Conservation (phyloP, 805 yeast species). For the Jamesozyma piceae region DNA sequence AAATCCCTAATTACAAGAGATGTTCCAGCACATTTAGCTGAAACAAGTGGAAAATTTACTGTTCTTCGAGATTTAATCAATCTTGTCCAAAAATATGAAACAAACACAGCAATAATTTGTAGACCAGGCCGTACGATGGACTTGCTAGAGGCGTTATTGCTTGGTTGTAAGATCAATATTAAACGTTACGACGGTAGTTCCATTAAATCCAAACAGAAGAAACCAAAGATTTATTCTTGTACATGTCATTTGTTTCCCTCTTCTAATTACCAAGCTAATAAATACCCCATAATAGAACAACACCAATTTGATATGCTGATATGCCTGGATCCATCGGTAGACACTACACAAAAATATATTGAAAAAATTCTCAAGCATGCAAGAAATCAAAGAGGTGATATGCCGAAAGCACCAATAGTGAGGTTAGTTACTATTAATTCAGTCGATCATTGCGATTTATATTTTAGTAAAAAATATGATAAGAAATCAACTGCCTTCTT, state of each 20-base stretch:
- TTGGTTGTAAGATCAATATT: conserved; percentile 51
- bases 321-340: conserved; percentile 55
- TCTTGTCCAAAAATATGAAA: conserved; percentile 37
- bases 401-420: conserved; percentile 43
- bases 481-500: conserved; percentile 38
- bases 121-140: conserved; percentile 63
- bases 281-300: conserved; percentile 13
- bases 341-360: conserved; percentile 30
- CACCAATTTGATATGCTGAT: conserved; percentile 48
- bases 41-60: conserved; percentile 76
- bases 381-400: conserved; percentile 22
- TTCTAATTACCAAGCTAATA: conserved; percentile 10
- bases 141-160: conserved; percentile 57
- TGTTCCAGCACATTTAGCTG: conserved; percentile 58
- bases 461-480: conserved; percentile 33
- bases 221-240: conserved; percentile 25
- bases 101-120: conserved; percentile 62
- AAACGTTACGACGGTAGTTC: conserved; percentile 55
- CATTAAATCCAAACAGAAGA: conserved; percentile 38
- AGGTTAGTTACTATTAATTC: conserved; percentile 70
- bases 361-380: conserved; percentile 24
- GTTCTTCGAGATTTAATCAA: conserved; percentile 56
- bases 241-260: conserved; percentile 41
- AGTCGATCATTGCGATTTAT: conserved; percentile 67
- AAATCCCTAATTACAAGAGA: conserved; percentile 64